Base-by-base conservation (phyloP, 208 protist species). In the Wallacemonas sp. region DNA sequence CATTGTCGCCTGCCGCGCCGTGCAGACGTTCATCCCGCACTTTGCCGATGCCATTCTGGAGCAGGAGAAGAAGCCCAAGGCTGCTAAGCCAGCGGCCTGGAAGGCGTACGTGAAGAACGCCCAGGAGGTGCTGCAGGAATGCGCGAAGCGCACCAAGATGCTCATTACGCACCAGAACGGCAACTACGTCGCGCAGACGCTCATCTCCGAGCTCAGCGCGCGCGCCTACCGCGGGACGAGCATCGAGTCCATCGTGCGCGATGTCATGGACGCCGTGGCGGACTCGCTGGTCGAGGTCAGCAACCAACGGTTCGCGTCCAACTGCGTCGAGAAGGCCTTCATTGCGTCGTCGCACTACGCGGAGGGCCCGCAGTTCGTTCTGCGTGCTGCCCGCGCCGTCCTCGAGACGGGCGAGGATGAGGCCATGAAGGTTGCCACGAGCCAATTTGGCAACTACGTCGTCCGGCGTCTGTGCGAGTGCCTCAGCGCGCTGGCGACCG, bases 381-480 rank as follows among this genome's bases (percentile, higher is more conserved):
- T 94, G 2, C 71, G 74, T 33, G 73, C 87, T 11, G 82, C 76
- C 27, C 70, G 65, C 6, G 78, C 80, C 11, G 38, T 94, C 33
- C 72, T 92, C 27, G 57, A 77, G 23, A 75, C 76, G 36, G 83
- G 80, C n/a, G 74, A 78, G 14, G 68, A 72, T 11, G 41, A 48
- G 16, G 58, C 83, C 57, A 34, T 84, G 39, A 58, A 78, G 56
- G 67, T 95, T 5, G 73, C 81, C 19, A 64, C 74, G 16, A 81
- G 83, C 33, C 78, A 76, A 26, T 95, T 81, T 60, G 88, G 85
- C 52, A 92, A 92, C 71, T 92, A 95, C 74, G 81, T 88, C 0
- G 80, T 95, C 39, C 81, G 83, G 17, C 79, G 81, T 24, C 58
- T 92, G 27, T 80, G 82, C 39, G 70, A 82, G 29, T 71, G 70